Evolutionary conservation across 768 basidiomycete genomes (phyloP).

Genomic region (Brasilioporus rufonigricans): DNA sequence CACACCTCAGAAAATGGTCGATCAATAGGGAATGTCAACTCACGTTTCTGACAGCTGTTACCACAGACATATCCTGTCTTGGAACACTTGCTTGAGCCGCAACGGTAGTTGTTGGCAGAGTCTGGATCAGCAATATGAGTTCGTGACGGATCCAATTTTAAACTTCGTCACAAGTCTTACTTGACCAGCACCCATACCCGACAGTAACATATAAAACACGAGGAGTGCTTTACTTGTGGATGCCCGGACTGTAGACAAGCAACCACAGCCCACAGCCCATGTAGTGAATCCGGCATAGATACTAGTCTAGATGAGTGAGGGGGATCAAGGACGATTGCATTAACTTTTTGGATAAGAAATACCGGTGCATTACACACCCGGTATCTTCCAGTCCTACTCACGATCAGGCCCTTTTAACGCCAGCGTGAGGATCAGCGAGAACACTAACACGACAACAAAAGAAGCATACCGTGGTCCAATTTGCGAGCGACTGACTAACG

Average conservation of each 20-base stretch:
- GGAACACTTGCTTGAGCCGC: conserved; percentile 72
- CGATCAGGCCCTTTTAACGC: conserved; percentile 49
- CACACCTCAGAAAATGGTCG: background rate
- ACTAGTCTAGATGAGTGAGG: conserved; percentile 8
- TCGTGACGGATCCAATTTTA: background rate
- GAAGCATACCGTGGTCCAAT: conserved; percentile 48
- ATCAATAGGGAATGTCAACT: conserved; percentile 11
- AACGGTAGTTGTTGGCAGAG: conserved; percentile 62
- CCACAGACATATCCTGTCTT: conserved; percentile 72
- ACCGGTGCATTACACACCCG: conserved; percentile 33
- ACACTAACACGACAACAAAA: background rate
- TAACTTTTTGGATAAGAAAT: background rate
- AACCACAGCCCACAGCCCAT: conserved; percentile 70
- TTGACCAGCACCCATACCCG: conserved; percentile 61
- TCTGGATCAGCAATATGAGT: conserved; percentile 32
- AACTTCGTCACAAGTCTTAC: conserved; percentile 28
- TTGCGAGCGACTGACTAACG: conserved; percentile 58
- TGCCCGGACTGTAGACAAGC: conserved; percentile 60
- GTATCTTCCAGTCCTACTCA: conserved; percentile 65
- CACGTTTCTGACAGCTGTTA: conserved; percentile 66
- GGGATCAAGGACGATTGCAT: background rate
- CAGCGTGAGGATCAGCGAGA: background rate
- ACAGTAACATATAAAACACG: conserved; percentile 59
- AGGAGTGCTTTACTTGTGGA: conserved; percentile 47
- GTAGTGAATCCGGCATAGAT: conserved; percentile 61